Base-by-base conservation (phyloP, 306 rosid species). In the Medicago arabica region DNA sequence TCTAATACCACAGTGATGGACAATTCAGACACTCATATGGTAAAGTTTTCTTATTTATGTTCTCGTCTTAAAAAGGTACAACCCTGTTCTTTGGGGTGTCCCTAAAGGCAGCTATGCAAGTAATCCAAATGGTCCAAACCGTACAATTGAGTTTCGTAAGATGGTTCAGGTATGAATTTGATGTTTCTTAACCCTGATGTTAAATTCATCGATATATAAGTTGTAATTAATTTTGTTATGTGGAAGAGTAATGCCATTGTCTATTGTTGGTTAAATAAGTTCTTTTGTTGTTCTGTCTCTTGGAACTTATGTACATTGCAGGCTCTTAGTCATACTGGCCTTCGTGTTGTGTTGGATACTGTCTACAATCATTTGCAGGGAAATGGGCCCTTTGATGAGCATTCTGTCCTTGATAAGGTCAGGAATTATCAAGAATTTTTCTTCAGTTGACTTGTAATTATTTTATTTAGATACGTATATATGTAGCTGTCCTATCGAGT, bases 81-180 rank as follows among this genome's bases (percentile, higher is more conserved):
- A 92, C 84, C 98, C 98, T 79, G 89, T 92, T 72, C 86, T 95
- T 60, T 92, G 97, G 96, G 98, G 98, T 7, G 96, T 90, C 65
- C 98, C 98, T 43, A 95, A 95, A 89, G 98, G 98, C 75, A 89
- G 98, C 83, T 95, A 95, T 82, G 96, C 98, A 58, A 90, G 91
- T 80, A 79, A 85, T 60, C 89, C 97, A 44, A 87, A 87, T 78
- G 96, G 98, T 80, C 85, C 96, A 64, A 78, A 58, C 78, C 96
- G 97, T 65, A 83, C 81, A 41, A 68, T 86, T 77, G 98, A 92
- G 91, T 92, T 95, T 55, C 88, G 98, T 69, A 86, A 87, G 87
- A 95, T 92, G 97, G 88, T 95, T 84, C 92, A 92, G 96, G 98
- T 94, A 13, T 67, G 77, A 61, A 14, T 75, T 79, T 50, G 19